Evolutionary conservation across 2,329 filamentous ascomycete species (phyloP).

Genomic region (Cladosporium cucumerinum): DNA sequence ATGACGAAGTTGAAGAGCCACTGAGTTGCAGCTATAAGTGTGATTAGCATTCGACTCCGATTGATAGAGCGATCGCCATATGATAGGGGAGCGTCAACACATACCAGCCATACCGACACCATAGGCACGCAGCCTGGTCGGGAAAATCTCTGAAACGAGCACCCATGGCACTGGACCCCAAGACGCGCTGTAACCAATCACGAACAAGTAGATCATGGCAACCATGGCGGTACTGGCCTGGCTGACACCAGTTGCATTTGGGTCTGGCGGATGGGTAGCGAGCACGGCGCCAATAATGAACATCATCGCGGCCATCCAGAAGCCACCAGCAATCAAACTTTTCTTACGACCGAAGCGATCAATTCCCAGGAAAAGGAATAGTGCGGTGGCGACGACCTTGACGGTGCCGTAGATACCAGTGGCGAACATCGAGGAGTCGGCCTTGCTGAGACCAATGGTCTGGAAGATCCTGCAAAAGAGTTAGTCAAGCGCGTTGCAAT

Average conservation of each 20-base stretch:
- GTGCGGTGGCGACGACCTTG: slow-evolving; percentile 15
- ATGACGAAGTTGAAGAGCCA: slow-evolving; percentile 39
- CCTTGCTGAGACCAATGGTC: slow-evolving; percentile 9
- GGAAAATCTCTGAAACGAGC: slow-evolving; percentile 48
- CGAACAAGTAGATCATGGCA: slow-evolving; percentile 15
- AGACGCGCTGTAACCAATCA: slow-evolving; percentile 43
- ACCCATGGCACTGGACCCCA: slow-evolving; percentile 43
- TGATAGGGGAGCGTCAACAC: slow-evolving; percentile 2
- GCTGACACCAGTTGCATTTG: slow-evolving; percentile 51
- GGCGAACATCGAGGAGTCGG: slow-evolving; percentile 12
- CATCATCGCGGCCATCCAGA: slow-evolving; percentile 14
- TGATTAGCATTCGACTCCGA: not conserved
- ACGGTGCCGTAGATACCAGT: slow-evolving; percentile 20
- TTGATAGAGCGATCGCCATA: not conserved
- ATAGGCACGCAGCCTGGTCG: slow-evolving; percentile 36
- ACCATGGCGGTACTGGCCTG: slow-evolving; percentile 10
- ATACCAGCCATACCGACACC: slow-evolving; percentile 52
- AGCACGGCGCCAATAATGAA: slow-evolving; percentile 20
- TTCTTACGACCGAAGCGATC: slow-evolving; percentile 16
- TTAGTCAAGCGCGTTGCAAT: too few relatives aligned
- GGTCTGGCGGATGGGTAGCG: slow-evolving; percentile 52
- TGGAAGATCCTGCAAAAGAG: slow-evolving; percentile 6
- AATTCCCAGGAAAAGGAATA: slow-evolving; percentile 12
- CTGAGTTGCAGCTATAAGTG: slow-evolving; percentile 31
- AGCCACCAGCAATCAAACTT: slow-evolving; percentile 10